These are phyloP conservation scores for Umbelopsis sp. DNA, from an alignment of 192 early-diverging fungal genomes.

Conservation along the genomic window DNA sequence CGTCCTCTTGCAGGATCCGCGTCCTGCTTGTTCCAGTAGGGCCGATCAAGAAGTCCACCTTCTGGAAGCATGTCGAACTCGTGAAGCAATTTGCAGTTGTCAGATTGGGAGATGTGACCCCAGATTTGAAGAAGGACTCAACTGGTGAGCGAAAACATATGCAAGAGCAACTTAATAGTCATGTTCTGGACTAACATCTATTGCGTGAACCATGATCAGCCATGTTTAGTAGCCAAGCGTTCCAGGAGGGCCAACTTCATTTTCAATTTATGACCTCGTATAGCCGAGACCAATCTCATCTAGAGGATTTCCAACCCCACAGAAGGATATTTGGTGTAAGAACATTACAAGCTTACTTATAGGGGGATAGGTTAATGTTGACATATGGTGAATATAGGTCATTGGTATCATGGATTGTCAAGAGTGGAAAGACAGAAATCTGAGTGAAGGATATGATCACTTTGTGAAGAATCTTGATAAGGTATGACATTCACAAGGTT, in stretches of 20 bases:
- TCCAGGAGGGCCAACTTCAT: slow-evolving; percentile 68
- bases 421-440: slow-evolving; percentile 58
- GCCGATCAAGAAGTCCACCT: slow-evolving; percentile 63
- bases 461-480: slow-evolving; percentile 63
- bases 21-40: slow-evolving; percentile 74
- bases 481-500: slow-evolving; percentile 41
- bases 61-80: slow-evolving; percentile 67
- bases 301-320: slow-evolving; percentile 78
- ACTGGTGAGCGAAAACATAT: slow-evolving; percentile 27
- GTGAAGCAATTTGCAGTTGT: slow-evolving; percentile 69
- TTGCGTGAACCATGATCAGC: slow-evolving; percentile 32
- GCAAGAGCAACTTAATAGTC: neutral
- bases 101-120: slow-evolving; percentile 67
- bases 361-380: neutral
- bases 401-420: slow-evolving; percentile 84
- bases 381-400: slow-evolving; percentile 48
- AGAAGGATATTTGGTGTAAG: slow-evolving; percentile 74
- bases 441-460: slow-evolving; percentile 60
- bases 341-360: neutral
- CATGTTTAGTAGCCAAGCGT: slow-evolving; percentile 59
- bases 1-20: slow-evolving; percentile 56
- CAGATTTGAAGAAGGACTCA: slow-evolving; percentile 53
- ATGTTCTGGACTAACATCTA: neutral
- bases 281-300: slow-evolving; percentile 65
- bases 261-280: slow-evolving; percentile 75